Conservation (phyloP, 148 eudicot genomes). For the Simmondsia chinensis region DNA sequence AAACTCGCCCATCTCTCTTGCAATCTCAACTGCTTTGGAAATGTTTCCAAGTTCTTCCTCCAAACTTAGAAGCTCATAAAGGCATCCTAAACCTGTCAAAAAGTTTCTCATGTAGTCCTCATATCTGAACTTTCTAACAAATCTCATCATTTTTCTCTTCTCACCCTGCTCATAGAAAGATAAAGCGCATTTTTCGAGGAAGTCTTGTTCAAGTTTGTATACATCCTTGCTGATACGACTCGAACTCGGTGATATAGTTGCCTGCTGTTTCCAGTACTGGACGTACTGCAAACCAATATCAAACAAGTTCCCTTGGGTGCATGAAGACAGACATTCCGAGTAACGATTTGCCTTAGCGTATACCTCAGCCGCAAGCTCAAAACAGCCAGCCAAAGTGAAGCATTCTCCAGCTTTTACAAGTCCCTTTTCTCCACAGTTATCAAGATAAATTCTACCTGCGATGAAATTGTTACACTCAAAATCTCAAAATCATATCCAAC, state of each 20-base stretch:
- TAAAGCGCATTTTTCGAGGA: slow-evolving; percentile 53
- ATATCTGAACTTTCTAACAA: slow-evolving; percentile 45
- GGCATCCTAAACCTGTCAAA: slow-evolving; percentile 32
- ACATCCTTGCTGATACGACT: slow-evolving; percentile 14
- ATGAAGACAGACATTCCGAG: slow-evolving; percentile 48
- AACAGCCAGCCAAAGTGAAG: slow-evolving; percentile 41
- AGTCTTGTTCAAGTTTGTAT: slow-evolving; percentile 37
- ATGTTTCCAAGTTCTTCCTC: slow-evolving; percentile 57
- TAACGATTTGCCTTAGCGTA: slow-evolving; percentile 45
- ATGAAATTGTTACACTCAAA: too few species aligned
- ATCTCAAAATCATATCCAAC: too few species aligned
- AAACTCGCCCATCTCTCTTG: slow-evolving; percentile 38
- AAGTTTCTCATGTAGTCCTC: slow-evolving; percentile 38
- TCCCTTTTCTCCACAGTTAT: slow-evolving; percentile 31
- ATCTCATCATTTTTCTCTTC: slow-evolving; percentile 47
- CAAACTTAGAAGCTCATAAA: slow-evolving; percentile 48
- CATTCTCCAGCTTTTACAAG: slow-evolving; percentile 54
- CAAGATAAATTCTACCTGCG: slow-evolving; percentile 52
- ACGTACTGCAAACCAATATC: slow-evolving; percentile 50
- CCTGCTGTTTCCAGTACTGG: slow-evolving; percentile 43
- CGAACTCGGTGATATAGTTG: not conserved
- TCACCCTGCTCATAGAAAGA: slow-evolving; percentile 27
- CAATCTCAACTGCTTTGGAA: slow-evolving; percentile 48
- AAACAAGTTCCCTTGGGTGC: slow-evolving; percentile 42
- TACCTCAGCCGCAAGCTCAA: slow-evolving; percentile 46